A percentile compares a stretch with the other conserved stretches of the same genome.
phyloP scores from a whole-genome alignment of 352 stramenopile species.

The Pythium dissimile region DNA sequence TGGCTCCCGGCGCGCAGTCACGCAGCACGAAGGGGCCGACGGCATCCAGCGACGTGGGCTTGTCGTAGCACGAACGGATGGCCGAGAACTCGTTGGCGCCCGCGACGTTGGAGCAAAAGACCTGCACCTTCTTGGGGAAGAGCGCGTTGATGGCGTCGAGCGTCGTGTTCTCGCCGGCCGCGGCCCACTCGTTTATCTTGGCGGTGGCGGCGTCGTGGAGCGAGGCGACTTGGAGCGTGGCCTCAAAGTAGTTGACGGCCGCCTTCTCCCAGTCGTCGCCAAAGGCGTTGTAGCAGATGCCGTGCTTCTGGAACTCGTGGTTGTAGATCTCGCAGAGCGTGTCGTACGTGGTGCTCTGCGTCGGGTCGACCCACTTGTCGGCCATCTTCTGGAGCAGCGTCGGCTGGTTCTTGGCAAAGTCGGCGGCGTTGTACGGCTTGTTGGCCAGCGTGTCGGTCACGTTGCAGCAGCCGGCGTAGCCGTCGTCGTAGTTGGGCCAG shows the following conservation, averaged over 20 bases:
- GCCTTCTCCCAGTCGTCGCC: constrained; percentile 42
- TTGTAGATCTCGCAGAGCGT: constrained; percentile 74
- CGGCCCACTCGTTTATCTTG: constrained; percentile 61
- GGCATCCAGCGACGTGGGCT: constrained; percentile 29
- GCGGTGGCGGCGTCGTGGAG: constrained; percentile 31
- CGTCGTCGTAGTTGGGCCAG: constrained; percentile 77
- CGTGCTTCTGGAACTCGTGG: constrained; percentile 80
- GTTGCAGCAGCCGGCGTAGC: constrained; percentile 72
- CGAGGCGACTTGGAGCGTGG: constrained; percentile 46
- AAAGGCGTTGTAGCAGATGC: constrained; percentile 54
- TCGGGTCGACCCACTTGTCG: constrained; percentile 60
- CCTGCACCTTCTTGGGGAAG: constrained; percentile 57
- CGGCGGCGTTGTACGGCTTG: constrained; percentile 43
- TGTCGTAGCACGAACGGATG: constrained; percentile 58
- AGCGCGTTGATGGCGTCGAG: constrained; percentile 32
- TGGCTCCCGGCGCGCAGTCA: constrained; percentile 40
- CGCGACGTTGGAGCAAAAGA: constrained; percentile 59
- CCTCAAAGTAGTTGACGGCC: constrained; percentile 55
- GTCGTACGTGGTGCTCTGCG: constrained; percentile 40
- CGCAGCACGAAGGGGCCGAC: constrained; percentile 42
- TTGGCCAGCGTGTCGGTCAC: constrained; percentile 51
- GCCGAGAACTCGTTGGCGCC: constrained; percentile 61
- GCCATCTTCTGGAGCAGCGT: constrained; percentile 48
- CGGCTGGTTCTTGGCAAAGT: constrained; percentile 41
- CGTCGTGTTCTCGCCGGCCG: constrained; percentile 13